Evolutionary conservation across 192 early-diverging fungal genomes (phyloP).

Genomic region (Coemansia sp.): DNA sequence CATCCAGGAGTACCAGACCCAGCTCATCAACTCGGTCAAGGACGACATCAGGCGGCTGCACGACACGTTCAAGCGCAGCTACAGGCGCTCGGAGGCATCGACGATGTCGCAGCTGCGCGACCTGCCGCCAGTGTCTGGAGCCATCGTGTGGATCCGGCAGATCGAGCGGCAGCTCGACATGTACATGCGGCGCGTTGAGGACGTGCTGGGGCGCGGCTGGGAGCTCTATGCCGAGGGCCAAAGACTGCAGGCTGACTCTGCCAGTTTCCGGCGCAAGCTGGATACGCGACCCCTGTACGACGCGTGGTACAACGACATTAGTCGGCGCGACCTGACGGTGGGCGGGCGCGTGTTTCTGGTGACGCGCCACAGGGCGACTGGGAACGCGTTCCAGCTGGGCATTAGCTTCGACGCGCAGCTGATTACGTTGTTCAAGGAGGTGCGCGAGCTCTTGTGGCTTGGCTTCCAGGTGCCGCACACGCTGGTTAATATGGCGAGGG

Average conservation of each 20-base stretch:
- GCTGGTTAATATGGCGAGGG: conserved; percentile 88
- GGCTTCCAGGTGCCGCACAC: conserved; percentile 91
- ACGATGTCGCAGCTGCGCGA: conserved; percentile 93
- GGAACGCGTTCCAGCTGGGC: conserved; percentile 71
- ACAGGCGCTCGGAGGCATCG: conserved; percentile 83
- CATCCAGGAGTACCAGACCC: conserved; percentile 99
- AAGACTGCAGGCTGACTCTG: conserved; percentile 84
- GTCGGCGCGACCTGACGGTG: conserved; percentile 77
- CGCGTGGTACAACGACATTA: conserved; percentile 86
- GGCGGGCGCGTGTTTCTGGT: conserved; percentile 91
- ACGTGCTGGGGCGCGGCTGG: conserved; percentile 97
- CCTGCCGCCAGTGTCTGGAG: conserved; percentile 86
- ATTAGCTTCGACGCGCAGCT: conserved; percentile 95
- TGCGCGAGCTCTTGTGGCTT: conserved; percentile 94
- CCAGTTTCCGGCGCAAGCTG: conserved; percentile 89
- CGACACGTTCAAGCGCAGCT: conserved; percentile 93
- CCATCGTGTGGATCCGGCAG: conserved; percentile 96
- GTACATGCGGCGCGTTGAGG: conserved; percentile 97
- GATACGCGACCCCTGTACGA: conserved; percentile 92
- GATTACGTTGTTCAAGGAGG: conserved; percentile 98
- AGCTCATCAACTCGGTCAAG: conserved; percentile 97
- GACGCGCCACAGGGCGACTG: conserved; percentile 72
- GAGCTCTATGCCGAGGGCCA: conserved; percentile 96
- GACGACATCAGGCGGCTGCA: conserved; percentile 96
- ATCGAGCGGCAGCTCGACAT: conserved; percentile 95